phyloP scores from a whole-genome alignment of 2,329 filamentous ascomycete species.

The Myriosclerotinia duriaeana region DNA sequence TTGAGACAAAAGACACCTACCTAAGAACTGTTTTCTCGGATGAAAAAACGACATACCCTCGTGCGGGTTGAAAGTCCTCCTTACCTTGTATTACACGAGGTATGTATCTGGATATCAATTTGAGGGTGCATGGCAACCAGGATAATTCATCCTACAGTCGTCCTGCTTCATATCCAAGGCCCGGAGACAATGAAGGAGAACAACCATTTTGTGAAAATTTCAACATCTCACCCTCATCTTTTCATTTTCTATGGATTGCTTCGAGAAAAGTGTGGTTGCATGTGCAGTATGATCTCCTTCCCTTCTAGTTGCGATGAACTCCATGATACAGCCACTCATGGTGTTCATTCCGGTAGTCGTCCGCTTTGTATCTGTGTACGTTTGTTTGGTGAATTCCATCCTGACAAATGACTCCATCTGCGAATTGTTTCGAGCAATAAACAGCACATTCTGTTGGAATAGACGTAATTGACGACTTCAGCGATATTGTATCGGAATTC shows the following conservation, averaged over 20 bases:
- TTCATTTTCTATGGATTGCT: neutral
- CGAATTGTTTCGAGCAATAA: neutral
- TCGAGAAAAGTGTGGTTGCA: neutral
- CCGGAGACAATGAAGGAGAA: neutral
- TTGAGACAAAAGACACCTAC: neutral
- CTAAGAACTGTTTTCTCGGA: neutral
- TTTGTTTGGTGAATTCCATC: neutral
- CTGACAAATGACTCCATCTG: neutral
- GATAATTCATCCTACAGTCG: neutral
- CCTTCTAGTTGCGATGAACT: neutral
- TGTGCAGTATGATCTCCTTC: neutral
- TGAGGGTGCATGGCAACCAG: conserved; percentile 1
- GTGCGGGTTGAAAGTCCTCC: neutral
- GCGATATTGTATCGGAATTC: neutral
- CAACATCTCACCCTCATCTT: neutral
- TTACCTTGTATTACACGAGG: neutral
- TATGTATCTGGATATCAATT: neutral
- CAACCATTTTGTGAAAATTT: no score
- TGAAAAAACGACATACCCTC: neutral
- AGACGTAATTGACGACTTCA: neutral
- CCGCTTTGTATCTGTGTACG: neutral
- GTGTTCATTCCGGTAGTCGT: neutral
- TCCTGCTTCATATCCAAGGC: neutral
- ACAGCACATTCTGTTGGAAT: neutral
- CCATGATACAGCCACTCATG: neutral